phyloP scores from a whole-genome alignment of 2,329 filamentous ascomycete genomes.

The Botrytis elliptica region DNA sequence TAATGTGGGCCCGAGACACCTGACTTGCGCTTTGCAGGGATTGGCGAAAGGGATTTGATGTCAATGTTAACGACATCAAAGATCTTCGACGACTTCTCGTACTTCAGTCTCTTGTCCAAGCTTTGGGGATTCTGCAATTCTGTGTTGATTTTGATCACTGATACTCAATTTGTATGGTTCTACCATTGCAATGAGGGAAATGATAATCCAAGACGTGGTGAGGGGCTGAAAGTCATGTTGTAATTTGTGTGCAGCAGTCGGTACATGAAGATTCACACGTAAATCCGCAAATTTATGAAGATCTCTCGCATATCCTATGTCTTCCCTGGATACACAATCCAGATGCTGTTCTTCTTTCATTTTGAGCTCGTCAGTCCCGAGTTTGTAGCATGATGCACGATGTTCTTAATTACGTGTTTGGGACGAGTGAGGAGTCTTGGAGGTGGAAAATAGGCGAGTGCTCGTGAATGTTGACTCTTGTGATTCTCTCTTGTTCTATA shows the following conservation, averaged over 20 bases:
- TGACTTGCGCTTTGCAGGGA: neutral
- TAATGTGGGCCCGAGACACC: conserved; percentile 2
- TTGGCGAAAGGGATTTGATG: neutral
- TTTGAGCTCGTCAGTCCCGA: neutral
- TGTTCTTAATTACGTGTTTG: neutral
- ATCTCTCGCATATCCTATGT: neutral
- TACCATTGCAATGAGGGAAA: neutral
- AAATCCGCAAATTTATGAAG: neutral
- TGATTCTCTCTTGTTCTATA: neutral
- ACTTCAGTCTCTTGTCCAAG: neutral
- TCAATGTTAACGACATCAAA: neutral
- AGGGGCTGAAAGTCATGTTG: neutral
- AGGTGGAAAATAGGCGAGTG: neutral
- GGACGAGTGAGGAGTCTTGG: neutral
- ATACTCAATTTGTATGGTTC: neutral
- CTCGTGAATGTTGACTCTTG: neutral
- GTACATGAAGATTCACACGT: too few relatives aligned
- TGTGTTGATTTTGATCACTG: neutral
- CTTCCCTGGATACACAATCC: neutral
- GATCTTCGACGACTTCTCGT: neutral
- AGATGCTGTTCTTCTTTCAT: neutral
- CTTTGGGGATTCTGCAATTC: neutral
- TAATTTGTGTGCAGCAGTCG: neutral
- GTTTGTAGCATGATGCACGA: neutral
- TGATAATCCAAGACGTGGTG: neutral